phyloP scores from a whole-genome alignment of 495 filamentous ascomycete genomes.

The Aspergillus ellipticus region DNA sequence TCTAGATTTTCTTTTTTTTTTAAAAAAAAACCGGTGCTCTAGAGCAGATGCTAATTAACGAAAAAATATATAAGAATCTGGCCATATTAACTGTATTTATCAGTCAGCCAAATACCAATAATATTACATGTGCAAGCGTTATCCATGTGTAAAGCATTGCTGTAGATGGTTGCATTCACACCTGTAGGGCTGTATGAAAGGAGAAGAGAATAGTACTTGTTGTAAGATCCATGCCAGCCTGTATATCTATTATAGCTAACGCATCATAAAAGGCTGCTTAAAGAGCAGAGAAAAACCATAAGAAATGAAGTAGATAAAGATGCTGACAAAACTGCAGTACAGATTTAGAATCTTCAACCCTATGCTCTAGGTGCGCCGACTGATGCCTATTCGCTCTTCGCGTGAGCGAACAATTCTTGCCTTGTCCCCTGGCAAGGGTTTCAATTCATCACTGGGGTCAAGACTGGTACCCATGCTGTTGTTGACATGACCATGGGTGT shows the following conservation, averaged over 20 bases:
- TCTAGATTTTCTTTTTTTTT: too few relatives aligned
- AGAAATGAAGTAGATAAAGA: neutral
- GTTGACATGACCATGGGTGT: conserved; percentile 18
- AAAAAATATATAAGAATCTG: too few relatives aligned
- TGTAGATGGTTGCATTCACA: too few relatives aligned
- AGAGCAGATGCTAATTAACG: too few relatives aligned
- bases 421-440: conserved; percentile 53
- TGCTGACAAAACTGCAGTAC: neutral
- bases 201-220: too few relatives aligned
- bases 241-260: neutral
- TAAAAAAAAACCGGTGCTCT: too few relatives aligned
- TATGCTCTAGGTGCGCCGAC: conserved; percentile 25
- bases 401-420: conserved; percentile 45
- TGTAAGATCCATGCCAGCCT: too few relatives aligned
- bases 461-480: conserved; percentile 24
- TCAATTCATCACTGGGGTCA: conserved; percentile 58
- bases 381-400: conserved; percentile 48
- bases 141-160: too few relatives aligned
- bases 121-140: too few relatives aligned
- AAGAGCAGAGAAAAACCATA: neutral
- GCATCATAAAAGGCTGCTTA: neutral
- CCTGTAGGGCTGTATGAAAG: too few relatives aligned
- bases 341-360: neutral
- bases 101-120: too few relatives aligned
- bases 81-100: too few relatives aligned